These are phyloP conservation scores for Geosiphon pyriformis DNA, from an alignment of 192 early-diverging fungal species.

Conservation along the genomic window DNA sequence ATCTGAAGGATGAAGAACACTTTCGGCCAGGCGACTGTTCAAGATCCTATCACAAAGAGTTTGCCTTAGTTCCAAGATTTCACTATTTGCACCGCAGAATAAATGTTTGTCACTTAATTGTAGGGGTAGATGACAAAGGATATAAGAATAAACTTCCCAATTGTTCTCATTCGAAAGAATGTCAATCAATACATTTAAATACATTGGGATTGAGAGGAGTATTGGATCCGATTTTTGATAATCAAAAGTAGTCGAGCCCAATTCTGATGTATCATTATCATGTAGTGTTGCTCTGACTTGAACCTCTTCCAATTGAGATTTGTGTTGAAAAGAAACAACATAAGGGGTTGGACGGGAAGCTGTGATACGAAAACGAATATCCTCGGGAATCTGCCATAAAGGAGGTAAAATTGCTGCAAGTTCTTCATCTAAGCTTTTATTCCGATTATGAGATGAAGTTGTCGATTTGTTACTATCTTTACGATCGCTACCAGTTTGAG, in stretches of 20 bases:
- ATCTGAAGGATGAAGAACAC: constrained; percentile 43
- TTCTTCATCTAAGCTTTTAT: constrained; percentile 10
- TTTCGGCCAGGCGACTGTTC: constrained; percentile 29
- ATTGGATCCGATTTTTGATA: not conserved
- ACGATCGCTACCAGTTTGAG: not conserved
- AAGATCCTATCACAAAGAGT: constrained; percentile 54
- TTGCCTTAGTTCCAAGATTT: constrained; percentile 48
- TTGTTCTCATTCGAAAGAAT: constrained; percentile 63
- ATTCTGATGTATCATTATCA: constrained; percentile 26
- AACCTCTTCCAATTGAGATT: not conserved
- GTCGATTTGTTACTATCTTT: not conserved
- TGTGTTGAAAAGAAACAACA: not conserved
- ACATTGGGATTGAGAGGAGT: constrained; percentile 48
- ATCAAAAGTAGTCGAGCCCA: constrained; percentile 26
- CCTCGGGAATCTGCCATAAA: constrained; percentile 16
- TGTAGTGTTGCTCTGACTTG: not conserved
- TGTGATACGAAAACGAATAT: not conserved
- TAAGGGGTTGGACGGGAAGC: constrained; percentile 18
- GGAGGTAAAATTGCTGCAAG: no score
- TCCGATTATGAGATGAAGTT: not conserved
- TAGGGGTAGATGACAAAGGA: constrained; percentile 55
- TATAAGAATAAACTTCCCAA: constrained; percentile 66
- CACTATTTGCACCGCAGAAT: constrained; percentile 55
- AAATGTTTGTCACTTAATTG: constrained; percentile 74
- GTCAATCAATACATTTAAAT: constrained; percentile 50